A percentile compares a stretch with the other conserved stretches of the same genome.
These are phyloP conservation scores for Coniochaeta ligniaria DNA, from an alignment of 2,329 filamentous ascomycete genomes.

Conservation along the genomic window DNA sequence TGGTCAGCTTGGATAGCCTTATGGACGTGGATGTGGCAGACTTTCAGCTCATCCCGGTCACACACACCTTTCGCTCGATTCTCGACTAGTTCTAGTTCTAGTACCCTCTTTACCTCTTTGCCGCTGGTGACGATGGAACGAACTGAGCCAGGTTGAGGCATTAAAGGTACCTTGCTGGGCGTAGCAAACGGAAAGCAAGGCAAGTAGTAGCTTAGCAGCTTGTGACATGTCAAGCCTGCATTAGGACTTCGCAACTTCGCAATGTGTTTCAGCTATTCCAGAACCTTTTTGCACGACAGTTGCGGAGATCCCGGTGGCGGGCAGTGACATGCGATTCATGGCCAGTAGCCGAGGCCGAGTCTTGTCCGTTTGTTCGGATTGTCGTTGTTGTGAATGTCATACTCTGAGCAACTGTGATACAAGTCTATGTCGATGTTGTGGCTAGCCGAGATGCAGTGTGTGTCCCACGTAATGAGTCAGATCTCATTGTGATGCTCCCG, in stretches of 20 bases:
- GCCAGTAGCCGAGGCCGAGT: background rate
- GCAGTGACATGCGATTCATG: background rate
- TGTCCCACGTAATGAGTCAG: background rate
- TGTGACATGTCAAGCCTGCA: background rate
- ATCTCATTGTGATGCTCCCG: background rate
- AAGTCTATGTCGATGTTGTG: background rate
- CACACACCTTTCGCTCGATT: background rate
- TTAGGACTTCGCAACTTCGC: background rate
- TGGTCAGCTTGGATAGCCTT: constrained; percentile 9
- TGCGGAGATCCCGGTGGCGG: background rate
- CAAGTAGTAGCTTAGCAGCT: background rate
- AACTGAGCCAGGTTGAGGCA: background rate
- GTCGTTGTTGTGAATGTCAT: background rate
- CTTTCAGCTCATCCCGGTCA: background rate
- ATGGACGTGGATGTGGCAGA: background rate
- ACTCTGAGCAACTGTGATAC: background rate
- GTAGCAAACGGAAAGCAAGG: background rate
- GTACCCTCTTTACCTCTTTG: background rate
- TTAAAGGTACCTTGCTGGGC: too few species aligned
- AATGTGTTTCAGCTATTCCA: background rate
- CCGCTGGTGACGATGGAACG: background rate
- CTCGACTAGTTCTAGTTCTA: too few species aligned
- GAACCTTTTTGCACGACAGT: background rate
- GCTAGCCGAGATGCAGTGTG: background rate
- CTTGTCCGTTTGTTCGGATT: background rate